Base-by-base conservation (phyloP, 164 flowering plant genomes). In the Dillenia suffruticosa region DNA sequence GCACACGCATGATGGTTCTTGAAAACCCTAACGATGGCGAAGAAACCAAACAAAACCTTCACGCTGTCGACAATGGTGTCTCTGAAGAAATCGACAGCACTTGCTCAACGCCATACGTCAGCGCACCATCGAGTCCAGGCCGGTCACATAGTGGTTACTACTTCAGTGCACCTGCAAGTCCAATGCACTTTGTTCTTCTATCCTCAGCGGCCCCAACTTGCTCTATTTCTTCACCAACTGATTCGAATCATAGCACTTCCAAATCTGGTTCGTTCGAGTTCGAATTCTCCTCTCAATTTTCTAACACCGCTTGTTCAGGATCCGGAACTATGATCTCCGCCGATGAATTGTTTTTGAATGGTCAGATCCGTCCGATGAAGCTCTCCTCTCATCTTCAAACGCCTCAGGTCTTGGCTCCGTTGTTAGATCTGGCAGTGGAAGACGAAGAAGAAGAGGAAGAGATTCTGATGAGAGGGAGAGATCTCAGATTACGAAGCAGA, bases 311-410 rank as follows among this genome's bases (percentile, higher is more conserved):
- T 44, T 64, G 73, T 0, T 11, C 63, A 0, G 58, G 69, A 6
- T 49, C 14, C 57, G 84, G 71, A 49, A 78, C 84, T 14, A 84
- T 87, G 88, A 83, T 68, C 50, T 82, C 90, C 2, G 94, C 94
- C 9, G 94, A 88, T 22, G 94, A 88, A 76, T 66, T 88, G 51
- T 88, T 88, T 63, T 64, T 76, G 22, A 88, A 88, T 70, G 94
- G 94, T 15, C 79, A 85, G 86, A 88, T 88, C 75, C 82, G 88
- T 57, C 86, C 95, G 43, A 81, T 84, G 91, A 81, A 79, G 70
- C 77, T 87, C 0, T 79, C 88, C 8, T 73, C 86, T 40, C 88
- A 84, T 65, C 52, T 84, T 44, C 81, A 79, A 72, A 64, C 76
- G 54, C 87, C 92, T 24, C 87, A 86, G 70, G 17, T 61, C 24